Evolutionary conservation across 2,329 filamentous ascomycete genomes (phyloP).

Genomic region (Geoglossum cookeanum): DNA sequence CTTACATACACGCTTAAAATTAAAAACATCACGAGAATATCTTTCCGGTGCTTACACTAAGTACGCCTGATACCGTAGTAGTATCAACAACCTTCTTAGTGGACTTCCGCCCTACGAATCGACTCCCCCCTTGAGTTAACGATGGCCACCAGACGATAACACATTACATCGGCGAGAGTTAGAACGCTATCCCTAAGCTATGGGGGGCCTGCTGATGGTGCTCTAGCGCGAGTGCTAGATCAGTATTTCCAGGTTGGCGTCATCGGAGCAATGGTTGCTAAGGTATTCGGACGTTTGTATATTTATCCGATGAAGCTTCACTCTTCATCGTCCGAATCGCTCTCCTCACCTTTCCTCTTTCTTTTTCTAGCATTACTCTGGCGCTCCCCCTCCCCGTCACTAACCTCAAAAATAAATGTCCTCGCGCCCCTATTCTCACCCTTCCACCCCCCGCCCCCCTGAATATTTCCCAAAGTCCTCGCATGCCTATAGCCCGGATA

Average conservation of each 20-base stretch:
- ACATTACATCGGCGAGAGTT: too few relatives aligned
- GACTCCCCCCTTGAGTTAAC: too few relatives aligned
- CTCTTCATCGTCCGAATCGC: slow-evolving; percentile 3
- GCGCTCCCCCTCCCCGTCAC: slow-evolving; percentile 26
- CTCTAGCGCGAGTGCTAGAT: too few relatives aligned
- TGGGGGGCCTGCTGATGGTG: too few relatives aligned
- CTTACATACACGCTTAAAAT: too few relatives aligned
- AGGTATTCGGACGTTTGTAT: not conserved
- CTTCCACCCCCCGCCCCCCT: slow-evolving; percentile 23
- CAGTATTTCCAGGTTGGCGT: not conserved
- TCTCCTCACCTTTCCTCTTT: slow-evolving; percentile 9
- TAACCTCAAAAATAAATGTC: slow-evolving; percentile 43
- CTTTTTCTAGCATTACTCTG: slow-evolving; percentile 14
- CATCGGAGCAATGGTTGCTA: not conserved
- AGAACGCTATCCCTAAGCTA: too few relatives aligned
- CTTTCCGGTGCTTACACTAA: too few relatives aligned
- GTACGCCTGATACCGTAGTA: too few relatives aligned
- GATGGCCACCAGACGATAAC: too few relatives aligned
- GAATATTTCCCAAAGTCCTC: slow-evolving; percentile 42
- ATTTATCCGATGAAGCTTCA: not conserved
- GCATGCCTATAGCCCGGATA: slow-evolving; percentile 63
- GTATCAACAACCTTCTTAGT: too few relatives aligned
- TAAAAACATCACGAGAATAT: too few relatives aligned
- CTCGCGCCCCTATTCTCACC: slow-evolving; percentile 34
- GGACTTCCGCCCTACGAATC: too few relatives aligned